A percentile compares a stretch with the other conserved stretches of the same genome.
These are phyloP conservation scores for Mentha longifolia DNA, from an alignment of 257 asterid species.

Conservation along the genomic window DNA sequence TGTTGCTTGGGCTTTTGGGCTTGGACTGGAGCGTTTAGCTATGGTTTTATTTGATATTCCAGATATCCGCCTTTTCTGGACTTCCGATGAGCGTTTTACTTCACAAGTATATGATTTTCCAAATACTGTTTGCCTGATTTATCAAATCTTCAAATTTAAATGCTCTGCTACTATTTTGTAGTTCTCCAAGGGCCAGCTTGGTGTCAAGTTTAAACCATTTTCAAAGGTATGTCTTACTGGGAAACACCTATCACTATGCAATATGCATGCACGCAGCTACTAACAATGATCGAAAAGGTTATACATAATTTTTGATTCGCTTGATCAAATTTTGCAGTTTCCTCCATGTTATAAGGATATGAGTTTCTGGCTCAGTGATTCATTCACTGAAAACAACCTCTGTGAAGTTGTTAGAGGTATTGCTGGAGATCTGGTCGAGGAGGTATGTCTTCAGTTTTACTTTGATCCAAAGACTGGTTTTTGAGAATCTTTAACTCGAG, in stretches of 20 bases:
- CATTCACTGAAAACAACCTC: slow-evolving; percentile 84
- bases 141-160: slow-evolving; percentile 11
- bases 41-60: slow-evolving; percentile 97
- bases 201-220: slow-evolving; percentile 80
- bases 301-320: not conserved
- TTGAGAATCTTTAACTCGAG: too few relatives aligned
- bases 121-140: not conserved
- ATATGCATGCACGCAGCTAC: not conserved
- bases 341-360: slow-evolving; percentile 94
- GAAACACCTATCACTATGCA: not conserved
- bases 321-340: slow-evolving; percentile 53
- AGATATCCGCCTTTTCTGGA: slow-evolving; percentile 96
- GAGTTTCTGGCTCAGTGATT: slow-evolving; percentile 90
- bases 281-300: not conserved
- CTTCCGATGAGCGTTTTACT: slow-evolving; percentile 86
- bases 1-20: slow-evolving; percentile 99
- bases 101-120: slow-evolving; percentile 67
- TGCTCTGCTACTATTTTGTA: slow-evolving; percentile 37
- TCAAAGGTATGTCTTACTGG: not conserved
- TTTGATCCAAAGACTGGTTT: too few relatives aligned
- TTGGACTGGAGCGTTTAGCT: slow-evolving; percentile 93
- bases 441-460: slow-evolving; percentile 51
- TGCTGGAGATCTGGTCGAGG: slow-evolving; percentile 92
- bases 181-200: slow-evolving; percentile 88
- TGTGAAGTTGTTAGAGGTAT: slow-evolving; percentile 89